Evolutionary conservation across 2,329 filamentous ascomycete genomes (phyloP).

Genomic region (Scedosporium boydii): DNA sequence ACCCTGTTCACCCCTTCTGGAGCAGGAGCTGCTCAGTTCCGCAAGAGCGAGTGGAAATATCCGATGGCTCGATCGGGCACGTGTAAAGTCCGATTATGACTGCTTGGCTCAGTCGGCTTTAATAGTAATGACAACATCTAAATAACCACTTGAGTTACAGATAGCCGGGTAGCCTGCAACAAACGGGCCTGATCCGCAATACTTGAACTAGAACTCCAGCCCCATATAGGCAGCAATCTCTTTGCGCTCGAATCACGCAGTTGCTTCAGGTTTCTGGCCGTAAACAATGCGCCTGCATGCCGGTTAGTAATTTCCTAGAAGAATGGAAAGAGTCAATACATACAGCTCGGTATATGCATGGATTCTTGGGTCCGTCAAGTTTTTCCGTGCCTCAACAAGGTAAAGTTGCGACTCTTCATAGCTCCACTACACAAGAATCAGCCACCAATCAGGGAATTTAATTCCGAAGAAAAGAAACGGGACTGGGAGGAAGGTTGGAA

Average conservation of each 20-base stretch:
- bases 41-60: too few relatives aligned
- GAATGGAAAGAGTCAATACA: background rate
- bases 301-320: background rate
- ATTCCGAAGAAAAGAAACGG: background rate
- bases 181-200: too few relatives aligned
- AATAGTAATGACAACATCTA: too few relatives aligned
- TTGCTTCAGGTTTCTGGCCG: background rate
- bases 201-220: too few relatives aligned
- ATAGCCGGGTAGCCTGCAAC: too few relatives aligned
- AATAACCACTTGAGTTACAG: too few relatives aligned
- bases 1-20: too few relatives aligned
- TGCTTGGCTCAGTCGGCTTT: too few relatives aligned
- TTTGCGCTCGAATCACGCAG: background rate
- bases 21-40: too few relatives aligned
- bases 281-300: background rate
- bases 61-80: too few relatives aligned
- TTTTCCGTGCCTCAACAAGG: constrained; percentile 19
- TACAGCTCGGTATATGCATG: constrained; percentile 18
- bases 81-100: too few relatives aligned
- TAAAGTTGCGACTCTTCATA: constrained; percentile 22
- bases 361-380: constrained; percentile 21
- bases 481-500: background rate
- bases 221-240: too few relatives aligned
- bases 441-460: background rate
- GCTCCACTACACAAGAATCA: background rate